These are phyloP conservation scores for Irpex rosettiformis DNA, from an alignment of 1,284 basidiomycete genomes.

Conservation along the genomic window DNA sequence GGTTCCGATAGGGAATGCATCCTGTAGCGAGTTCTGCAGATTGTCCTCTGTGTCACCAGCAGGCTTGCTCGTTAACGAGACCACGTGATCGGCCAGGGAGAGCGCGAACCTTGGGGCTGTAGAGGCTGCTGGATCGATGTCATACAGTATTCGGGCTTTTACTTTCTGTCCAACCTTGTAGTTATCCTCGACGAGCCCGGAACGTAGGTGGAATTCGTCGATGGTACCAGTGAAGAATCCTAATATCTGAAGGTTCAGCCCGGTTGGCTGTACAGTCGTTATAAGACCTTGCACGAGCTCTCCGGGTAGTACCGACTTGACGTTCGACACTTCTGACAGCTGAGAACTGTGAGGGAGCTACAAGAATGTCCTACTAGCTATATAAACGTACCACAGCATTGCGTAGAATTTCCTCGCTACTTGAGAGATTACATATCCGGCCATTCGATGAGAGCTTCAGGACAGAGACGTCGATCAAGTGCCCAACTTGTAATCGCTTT, in stretches of 20 bases:
- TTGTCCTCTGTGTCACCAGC: conserved; percentile 28
- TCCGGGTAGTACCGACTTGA: conserved; percentile 85
- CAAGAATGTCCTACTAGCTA: background rate
- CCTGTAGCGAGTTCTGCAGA: conserved; percentile 38
- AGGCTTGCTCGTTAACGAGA: conserved; percentile 46
- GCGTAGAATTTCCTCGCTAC: conserved; percentile 44
- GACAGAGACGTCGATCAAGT: conserved; percentile 63
- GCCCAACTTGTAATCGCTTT: conserved; percentile 57
- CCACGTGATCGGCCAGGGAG: conserved; percentile 70
- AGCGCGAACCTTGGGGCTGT: conserved; percentile 82
- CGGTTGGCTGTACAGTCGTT: conserved; percentile 75
- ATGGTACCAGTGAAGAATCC: conserved; percentile 94
- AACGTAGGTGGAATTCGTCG: conserved; percentile 77
- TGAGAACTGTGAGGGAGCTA: conserved; percentile 21
- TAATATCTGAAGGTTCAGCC: conserved; percentile 87
- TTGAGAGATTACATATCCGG: conserved; percentile 62
- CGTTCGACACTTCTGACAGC: conserved; percentile 76
- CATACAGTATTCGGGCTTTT: conserved; percentile 86
- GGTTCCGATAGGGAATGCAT: conserved; percentile 72
- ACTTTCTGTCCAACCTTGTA: conserved; percentile 86
- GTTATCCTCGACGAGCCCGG: conserved; percentile 43
- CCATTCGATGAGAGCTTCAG: conserved; percentile 66
- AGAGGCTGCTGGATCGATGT: conserved; percentile 49
- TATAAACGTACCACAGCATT: conserved; percentile 45
- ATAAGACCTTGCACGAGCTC: conserved; percentile 83